These are phyloP conservation scores for Glaciozyma martinii DNA, from an alignment of 768 basidiomycete species.

Conservation along the genomic window DNA sequence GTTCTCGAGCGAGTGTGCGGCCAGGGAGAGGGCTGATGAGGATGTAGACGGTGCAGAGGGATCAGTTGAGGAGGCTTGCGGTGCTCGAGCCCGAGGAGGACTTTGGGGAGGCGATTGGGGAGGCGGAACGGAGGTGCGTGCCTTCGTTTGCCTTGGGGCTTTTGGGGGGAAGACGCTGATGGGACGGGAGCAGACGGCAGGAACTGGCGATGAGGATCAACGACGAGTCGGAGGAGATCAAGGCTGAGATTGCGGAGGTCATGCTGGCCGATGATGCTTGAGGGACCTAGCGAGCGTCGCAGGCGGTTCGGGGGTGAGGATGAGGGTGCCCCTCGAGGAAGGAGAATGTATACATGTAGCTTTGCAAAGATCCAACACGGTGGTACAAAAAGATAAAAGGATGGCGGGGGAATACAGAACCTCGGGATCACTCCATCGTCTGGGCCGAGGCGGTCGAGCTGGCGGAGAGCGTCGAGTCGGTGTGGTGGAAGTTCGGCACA, in stretches of 20 bases:
- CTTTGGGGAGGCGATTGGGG: constrained; percentile 3
- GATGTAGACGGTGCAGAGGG: constrained; percentile 19
- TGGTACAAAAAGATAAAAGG: too few species aligned
- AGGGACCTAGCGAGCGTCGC: neutral
- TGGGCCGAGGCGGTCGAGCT: too few species aligned
- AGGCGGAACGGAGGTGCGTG: constrained; percentile 14
- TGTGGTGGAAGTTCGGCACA: too few species aligned
- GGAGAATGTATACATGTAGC: too few species aligned
- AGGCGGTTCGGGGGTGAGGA: too few species aligned
- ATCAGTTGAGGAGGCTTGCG: constrained; percentile 16
- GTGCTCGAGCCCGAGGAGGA: neutral
- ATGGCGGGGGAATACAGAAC: too few species aligned
- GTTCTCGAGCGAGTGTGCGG: neutral
- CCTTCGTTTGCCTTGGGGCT: neutral
- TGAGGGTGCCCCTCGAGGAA: too few species aligned
- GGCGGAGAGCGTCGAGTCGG: too few species aligned
- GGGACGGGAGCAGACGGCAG: neutral
- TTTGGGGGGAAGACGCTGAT: too few species aligned
- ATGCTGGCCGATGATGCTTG: neutral
- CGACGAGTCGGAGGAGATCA: constrained; percentile 20
- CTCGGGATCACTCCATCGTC: too few species aligned
- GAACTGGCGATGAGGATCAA: constrained; percentile 4
- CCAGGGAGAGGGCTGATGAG: neutral
- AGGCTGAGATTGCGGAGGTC: constrained; percentile 21
- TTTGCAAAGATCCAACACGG: too few species aligned